Base-by-base conservation (phyloP, 768 basidiomycete species). In the Hygrocybe punicea region DNA sequence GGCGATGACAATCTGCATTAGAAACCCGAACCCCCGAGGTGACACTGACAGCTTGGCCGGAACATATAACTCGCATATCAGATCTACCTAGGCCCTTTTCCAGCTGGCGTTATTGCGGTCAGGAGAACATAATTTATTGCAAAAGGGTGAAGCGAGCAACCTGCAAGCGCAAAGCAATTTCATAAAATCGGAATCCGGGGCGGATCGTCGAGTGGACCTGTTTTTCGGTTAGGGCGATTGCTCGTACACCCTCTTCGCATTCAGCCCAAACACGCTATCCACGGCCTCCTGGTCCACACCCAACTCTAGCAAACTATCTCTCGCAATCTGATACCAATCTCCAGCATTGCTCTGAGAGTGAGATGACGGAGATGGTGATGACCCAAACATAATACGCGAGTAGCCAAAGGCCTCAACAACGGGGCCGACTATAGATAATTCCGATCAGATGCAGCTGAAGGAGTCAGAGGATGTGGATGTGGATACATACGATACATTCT, bases 341-440 rank as follows among this genome's bases (percentile, higher is more conserved):
- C 78, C 79, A 2, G 83, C 79, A 47, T 76, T 76, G 3, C 82
- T 82, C 23, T 74, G 64, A 24, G 76, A 74, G 23, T 74, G 75
- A 2, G 77, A 75, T 4, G 74, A 71, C n/a, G 76, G 70, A 10
- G 86, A 83, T 33, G 87, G 82, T 1, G 89, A 85, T 8, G 90
- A 87, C 7, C 91, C 91, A 70, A 87, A 93, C 17, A 93, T 78
- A 62, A 93, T 91, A 52, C 91, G 82, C 63, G 88, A 78, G 63
- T 83, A 89, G 6, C 91, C 91, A 67, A 93, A 93, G 2, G 91
- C 91, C 68, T 93, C 91, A 59, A 92, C 72, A 36, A 87, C 86
- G 14, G 89, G 91, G 7, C 84, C 87, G 61, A 93, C 91, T 93
- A 58, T 45, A 35, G 48, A 60, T 25, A 62, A 34, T 14, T 36